Evolutionary conservation across 306 rosid species (phyloP).

Genomic region (Ochetophila trinervis): DNA sequence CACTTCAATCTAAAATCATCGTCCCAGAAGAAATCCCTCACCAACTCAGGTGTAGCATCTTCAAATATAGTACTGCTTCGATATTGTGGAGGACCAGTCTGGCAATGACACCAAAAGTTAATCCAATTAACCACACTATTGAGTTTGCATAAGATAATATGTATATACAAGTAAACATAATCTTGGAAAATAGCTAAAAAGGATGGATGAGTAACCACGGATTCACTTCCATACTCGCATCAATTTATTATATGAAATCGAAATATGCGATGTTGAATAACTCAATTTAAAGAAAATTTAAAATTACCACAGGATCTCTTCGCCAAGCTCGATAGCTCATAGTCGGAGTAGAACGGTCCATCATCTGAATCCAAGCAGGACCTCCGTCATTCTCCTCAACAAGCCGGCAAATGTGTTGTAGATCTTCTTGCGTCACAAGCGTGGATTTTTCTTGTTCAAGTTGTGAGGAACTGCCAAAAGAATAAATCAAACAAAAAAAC

Average conservation of each 20-base stretch:
- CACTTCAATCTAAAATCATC: constrained; percentile 49
- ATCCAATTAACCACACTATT: constrained; percentile 13
- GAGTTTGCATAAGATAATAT: not conserved
- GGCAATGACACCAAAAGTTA: constrained; percentile 12
- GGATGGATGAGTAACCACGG: not conserved
- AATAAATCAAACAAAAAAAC: not conserved
- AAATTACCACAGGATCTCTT: constrained; percentile 49
- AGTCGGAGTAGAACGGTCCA: constrained; percentile 75
- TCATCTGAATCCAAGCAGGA: constrained; percentile 90
- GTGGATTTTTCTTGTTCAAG: constrained; percentile 32
- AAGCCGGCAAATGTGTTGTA: constrained; percentile 43
- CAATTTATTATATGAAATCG: not conserved
- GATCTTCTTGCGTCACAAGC: constrained; percentile 39
- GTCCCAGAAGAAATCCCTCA: constrained; percentile 67
- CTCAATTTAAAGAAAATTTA: not conserved
- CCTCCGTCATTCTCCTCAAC: constrained; percentile 73
- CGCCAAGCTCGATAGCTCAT: constrained; percentile 82
- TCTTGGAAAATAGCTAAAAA: not conserved
- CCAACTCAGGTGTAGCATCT: constrained; percentile 50
- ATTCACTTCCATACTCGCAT: constrained; percentile 10
- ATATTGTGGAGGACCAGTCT: constrained; percentile 64
- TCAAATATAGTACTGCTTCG: constrained; percentile 50
- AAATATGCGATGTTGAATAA: not conserved
- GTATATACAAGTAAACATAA: not conserved
- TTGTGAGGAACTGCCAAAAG: constrained; percentile 35